phyloP scores from a whole-genome alignment of 352 stramenopile genomes.

The Pythium aquatile region DNA sequence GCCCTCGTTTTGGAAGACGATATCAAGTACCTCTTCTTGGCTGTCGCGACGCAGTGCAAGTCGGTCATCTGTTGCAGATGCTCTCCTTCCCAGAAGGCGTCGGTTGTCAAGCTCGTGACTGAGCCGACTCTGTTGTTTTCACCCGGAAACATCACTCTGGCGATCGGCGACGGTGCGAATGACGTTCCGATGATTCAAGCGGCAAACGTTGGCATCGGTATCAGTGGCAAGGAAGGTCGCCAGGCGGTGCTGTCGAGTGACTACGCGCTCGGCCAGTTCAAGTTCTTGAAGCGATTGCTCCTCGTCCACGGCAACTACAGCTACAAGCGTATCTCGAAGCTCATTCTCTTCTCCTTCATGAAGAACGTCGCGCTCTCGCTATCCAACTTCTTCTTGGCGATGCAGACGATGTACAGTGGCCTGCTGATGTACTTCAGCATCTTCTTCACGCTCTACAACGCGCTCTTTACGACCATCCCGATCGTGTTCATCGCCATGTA shows the following conservation, averaged over 20 bases:
- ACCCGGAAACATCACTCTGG: conserved; percentile 83
- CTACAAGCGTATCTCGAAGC: conserved; percentile 89
- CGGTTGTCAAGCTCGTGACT: conserved; percentile 84
- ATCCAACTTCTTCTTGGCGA: conserved; percentile 83
- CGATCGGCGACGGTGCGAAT: conserved; percentile 84
- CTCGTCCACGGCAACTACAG: conserved; percentile 89
- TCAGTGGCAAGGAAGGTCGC: conserved; percentile 84
- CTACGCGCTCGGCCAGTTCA: conserved; percentile 84
- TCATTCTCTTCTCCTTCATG: conserved; percentile 89
- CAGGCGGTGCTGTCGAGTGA: conserved; percentile 85
- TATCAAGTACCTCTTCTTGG: conserved; percentile 88
- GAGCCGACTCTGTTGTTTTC: conserved; percentile 88
- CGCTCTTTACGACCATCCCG: conserved; percentile 87
- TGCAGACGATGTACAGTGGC: conserved; percentile 85
- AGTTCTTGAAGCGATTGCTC: conserved; percentile 76
- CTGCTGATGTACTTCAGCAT: conserved; percentile 89
- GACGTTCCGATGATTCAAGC: conserved; percentile 90
- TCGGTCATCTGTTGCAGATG: conserved; percentile 88
- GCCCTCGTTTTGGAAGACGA: conserved; percentile 83
- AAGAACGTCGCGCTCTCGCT: conserved; percentile 86
- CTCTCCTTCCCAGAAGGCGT: conserved; percentile 82
- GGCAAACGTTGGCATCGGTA: conserved; percentile 82
- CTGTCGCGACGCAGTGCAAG: conserved; percentile 86
- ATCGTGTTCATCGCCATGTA: conserved; percentile 91
- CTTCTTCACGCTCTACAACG: conserved; percentile 90